Conservation (phyloP, 805 yeast species). For the Kuraishia ogatae region DNA sequence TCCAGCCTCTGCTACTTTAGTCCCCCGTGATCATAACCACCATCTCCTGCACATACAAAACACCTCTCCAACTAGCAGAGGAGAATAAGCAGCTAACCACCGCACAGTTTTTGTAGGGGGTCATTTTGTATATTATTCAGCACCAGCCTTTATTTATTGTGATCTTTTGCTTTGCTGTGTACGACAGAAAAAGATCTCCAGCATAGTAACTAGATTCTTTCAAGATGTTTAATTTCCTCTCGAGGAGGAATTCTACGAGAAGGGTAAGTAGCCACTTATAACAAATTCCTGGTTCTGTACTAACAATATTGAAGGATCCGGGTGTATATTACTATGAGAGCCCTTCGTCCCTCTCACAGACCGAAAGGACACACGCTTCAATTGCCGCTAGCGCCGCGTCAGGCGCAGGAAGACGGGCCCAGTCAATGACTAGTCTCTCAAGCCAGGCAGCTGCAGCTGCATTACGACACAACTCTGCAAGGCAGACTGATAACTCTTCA, state of each 20-base stretch:
- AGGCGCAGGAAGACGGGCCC: background rate
- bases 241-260: background rate
- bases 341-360: background rate
- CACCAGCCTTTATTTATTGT: too few species aligned
- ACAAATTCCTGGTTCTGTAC: background rate
- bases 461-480: slow-evolving; percentile 13
- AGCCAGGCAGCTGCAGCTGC: slow-evolving; percentile 25
- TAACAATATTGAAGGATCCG: background rate
- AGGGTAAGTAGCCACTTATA: background rate
- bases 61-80: too few species aligned
- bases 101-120: too few species aligned
- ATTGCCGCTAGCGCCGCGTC: background rate
- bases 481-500: background rate
- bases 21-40: too few species aligned
- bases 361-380: background rate
- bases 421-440: slow-evolving; percentile 7
- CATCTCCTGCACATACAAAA: too few species aligned
- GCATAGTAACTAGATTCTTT: too few species aligned
- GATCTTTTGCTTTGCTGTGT: too few species aligned
- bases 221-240: background rate
- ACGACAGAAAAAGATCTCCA: too few species aligned
- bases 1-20: too few species aligned
- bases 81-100: too few species aligned
- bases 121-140: too few species aligned
- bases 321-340: background rate